These are phyloP conservation scores for Colletotrichum magnum DNA, from an alignment of 2,329 filamentous ascomycete genomes.

Conservation along the genomic window DNA sequence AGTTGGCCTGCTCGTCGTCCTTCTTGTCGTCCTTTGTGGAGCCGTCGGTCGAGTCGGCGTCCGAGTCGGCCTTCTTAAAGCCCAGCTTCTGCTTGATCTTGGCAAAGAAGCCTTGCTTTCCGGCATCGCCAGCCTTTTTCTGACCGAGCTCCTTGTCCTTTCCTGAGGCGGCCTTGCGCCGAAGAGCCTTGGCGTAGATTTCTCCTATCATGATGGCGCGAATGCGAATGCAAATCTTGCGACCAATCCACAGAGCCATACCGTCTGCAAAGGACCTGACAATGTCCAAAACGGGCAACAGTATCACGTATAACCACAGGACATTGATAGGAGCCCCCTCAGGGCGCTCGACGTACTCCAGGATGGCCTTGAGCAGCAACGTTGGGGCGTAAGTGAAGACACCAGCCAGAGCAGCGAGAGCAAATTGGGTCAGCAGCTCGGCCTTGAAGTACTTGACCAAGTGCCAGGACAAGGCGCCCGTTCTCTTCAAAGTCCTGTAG, in stretches of 20 bases:
- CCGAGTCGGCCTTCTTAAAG: slow-evolving; percentile 62
- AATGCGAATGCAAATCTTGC: slow-evolving; percentile 93
- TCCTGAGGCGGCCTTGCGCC: slow-evolving; percentile 87
- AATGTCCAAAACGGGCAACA: slow-evolving; percentile 87
- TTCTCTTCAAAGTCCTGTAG: slow-evolving; percentile 89
- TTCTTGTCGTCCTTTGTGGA: slow-evolving; percentile 55
- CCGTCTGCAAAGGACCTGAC: slow-evolving; percentile 87
- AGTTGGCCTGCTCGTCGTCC: slow-evolving; percentile 83
- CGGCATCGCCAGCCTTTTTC: slow-evolving; percentile 53
- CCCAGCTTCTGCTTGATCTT: slow-evolving; percentile 71
- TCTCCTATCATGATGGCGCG: slow-evolving; percentile 97
- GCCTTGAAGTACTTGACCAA: slow-evolving; percentile 87
- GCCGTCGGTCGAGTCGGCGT: slow-evolving; percentile 51
- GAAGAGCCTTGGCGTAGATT: slow-evolving; percentile 95
- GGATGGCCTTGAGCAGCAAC: slow-evolving; percentile 88
- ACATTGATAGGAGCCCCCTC: slow-evolving; percentile 83
- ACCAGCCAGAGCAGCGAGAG: slow-evolving; percentile 84
- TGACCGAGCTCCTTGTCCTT: slow-evolving; percentile 80
- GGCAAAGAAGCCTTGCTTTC: slow-evolving; percentile 58
- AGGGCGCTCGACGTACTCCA: slow-evolving; percentile 94
- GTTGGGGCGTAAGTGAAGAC: slow-evolving; percentile 93
- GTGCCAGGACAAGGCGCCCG: slow-evolving; percentile 82
- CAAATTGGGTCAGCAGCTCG: slow-evolving; percentile 81
- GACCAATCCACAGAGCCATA: slow-evolving; percentile 91
- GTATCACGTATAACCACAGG: slow-evolving; percentile 94